Evolutionary conservation across 2,329 filamentous ascomycete genomes (phyloP).

Genomic region (Plectosphaerella cucumerina): DNA sequence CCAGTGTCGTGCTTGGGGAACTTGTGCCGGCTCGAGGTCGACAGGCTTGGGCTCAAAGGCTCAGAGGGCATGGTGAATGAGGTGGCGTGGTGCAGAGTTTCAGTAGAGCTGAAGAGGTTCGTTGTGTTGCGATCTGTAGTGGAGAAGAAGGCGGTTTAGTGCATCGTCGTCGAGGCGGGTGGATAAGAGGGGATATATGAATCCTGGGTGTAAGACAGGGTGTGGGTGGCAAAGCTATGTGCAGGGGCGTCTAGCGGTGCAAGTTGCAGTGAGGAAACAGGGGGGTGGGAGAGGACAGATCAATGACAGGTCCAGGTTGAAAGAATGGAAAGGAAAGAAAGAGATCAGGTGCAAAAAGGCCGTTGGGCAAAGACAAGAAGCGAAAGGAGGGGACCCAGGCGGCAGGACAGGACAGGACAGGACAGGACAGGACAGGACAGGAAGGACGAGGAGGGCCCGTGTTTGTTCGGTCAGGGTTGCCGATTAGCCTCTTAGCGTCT

Average conservation of each 20-base stretch:
- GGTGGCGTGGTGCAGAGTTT: background rate
- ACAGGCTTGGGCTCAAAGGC: slow-evolving; percentile 9
- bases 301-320: background rate
- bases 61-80: slow-evolving; percentile 12
- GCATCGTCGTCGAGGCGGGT: background rate
- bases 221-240: background rate
- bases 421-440: too few species aligned
- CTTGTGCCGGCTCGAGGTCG: background rate
- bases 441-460: background rate
- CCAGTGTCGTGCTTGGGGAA: slow-evolving; percentile 38
- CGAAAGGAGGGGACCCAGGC: background rate
- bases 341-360: background rate
- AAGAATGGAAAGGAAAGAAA: background rate
- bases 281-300: background rate
- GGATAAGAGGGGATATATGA: slow-evolving; percentile 2
- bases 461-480: slow-evolving; percentile 7
- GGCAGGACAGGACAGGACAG: too few species aligned
- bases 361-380: background rate
- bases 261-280: background rate
- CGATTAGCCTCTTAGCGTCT: slow-evolving; percentile 15
- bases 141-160: background rate
- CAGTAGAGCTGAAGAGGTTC: slow-evolving; percentile 3
- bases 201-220: background rate
- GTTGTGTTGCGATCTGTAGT: background rate
- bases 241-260: background rate